Percentiles rank a stretch among this genome's conserved stretches.
phyloP scores from a whole-genome alignment of 2,329 filamentous ascomycete species.

The Ilyonectria robusta region DNA sequence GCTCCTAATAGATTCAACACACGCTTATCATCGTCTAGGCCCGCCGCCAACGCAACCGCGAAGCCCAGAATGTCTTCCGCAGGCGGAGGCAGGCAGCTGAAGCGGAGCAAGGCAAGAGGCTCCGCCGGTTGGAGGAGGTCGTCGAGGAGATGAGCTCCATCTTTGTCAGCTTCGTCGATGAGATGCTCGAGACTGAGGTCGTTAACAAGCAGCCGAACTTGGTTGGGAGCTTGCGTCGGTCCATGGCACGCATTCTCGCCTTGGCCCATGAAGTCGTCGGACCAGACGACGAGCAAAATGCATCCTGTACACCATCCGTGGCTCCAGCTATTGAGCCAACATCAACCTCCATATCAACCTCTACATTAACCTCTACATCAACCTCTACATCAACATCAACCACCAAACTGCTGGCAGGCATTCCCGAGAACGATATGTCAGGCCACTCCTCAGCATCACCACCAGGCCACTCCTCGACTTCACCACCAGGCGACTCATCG shows the following conservation, averaged over 20 bases:
- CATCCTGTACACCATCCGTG: background rate
- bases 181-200: constrained; percentile 45
- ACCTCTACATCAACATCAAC: background rate
- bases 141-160: constrained; percentile 50
- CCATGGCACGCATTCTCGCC: constrained; percentile 42
- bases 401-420: background rate
- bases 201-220: constrained; percentile 39
- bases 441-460: constrained; percentile 19
- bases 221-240: constrained; percentile 36
- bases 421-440: background rate
- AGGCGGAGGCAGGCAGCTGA: constrained; percentile 48
- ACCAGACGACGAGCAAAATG: constrained; percentile 32
- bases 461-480: constrained; percentile 8
- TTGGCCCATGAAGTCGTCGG: constrained; percentile 47
- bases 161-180: constrained; percentile 48
- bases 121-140: constrained; percentile 45
- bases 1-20: background rate
- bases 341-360: background rate
- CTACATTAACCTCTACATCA: background rate
- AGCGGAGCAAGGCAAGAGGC: constrained; percentile 44
- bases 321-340: background rate
- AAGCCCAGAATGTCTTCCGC: constrained; percentile 50
- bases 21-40: constrained; percentile 32
- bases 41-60: constrained; percentile 48
- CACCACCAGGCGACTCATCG: constrained; percentile 17